Conservation (phyloP, 768 basidiomycete species). For the Pilatotrama ljubarskyi region DNA sequence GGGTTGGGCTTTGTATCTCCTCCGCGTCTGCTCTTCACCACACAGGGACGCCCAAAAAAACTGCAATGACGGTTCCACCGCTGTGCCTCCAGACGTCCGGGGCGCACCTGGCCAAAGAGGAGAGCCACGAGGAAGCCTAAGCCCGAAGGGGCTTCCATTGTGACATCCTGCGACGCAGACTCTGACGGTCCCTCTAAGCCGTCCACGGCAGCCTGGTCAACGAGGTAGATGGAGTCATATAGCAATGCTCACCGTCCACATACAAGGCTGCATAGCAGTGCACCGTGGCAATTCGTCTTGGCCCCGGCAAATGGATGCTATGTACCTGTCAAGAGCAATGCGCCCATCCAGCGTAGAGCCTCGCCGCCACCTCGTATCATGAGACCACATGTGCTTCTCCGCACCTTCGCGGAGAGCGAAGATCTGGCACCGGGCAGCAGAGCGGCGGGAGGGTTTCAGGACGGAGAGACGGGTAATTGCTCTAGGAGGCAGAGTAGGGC, state of each 20-base stretch:
- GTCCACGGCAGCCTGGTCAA: neutral
- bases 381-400: slow-evolving; percentile 6
- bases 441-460: neutral
- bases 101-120: slow-evolving; percentile 7
- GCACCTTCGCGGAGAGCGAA: slow-evolving; percentile 7
- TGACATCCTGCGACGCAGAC: slow-evolving; percentile 1
- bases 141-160: slow-evolving; percentile 8
- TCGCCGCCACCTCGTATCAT: slow-evolving; percentile 4
- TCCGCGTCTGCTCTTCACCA: slow-evolving; percentile 10
- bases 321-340: neutral
- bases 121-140: slow-evolving; percentile 7
- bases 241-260: neutral
- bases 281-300: neutral
- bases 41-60: neutral
- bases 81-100: slow-evolving; percentile 10
- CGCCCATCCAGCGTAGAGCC: neutral
- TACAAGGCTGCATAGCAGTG: neutral
- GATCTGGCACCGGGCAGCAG: neutral
- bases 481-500: neutral
- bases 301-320: neutral
- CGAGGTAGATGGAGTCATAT: neutral
- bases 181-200: slow-evolving; percentile 8
- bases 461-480: neutral
- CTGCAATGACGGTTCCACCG: neutral
- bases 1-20: slow-evolving; percentile 16